phyloP scores from a whole-genome alignment of 768 basidiomycete species.

The Mycena crocata region DNA sequence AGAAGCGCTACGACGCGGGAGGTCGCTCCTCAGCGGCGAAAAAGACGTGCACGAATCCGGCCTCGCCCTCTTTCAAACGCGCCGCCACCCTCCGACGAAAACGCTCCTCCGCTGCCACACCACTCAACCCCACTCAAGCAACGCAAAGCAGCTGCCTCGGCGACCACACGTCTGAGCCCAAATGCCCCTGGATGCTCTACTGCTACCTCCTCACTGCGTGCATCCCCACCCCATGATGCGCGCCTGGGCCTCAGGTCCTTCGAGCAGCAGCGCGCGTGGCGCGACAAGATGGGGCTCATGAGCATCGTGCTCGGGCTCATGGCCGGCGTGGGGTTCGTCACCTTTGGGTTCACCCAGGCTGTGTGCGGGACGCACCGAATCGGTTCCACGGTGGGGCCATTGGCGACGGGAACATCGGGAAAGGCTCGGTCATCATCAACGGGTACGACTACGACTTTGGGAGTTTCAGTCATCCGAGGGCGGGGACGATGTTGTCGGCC shows the following conservation, averaged over 20 bases:
- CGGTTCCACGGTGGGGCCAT: conserved; percentile 86
- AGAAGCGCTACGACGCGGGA: conserved; percentile 79
- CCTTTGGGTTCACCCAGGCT: conserved; percentile 95
- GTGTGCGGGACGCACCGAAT: conserved; percentile 90
- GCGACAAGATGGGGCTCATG: conserved; percentile 97
- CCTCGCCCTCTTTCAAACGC: conserved; percentile 90
- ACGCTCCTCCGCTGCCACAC: conserved; percentile 58
- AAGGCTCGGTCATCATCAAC: conserved; percentile 90
- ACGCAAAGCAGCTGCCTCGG: conserved; percentile 65
- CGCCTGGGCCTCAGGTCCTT: conserved; percentile 88
- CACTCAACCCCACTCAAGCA: conserved; percentile 49
- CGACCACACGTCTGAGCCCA: conserved; percentile 86
- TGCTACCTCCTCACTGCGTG: conserved; percentile 87
- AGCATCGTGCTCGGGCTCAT: conserved; percentile 84
- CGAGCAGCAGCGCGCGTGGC: conserved; percentile 96
- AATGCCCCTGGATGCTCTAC: conserved; percentile 96
- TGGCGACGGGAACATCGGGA: conserved; percentile 75
- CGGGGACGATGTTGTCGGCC: conserved; percentile 73
- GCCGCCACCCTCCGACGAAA: conserved; percentile 83
- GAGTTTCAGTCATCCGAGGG: conserved; percentile 85
- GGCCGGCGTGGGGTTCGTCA: conserved; percentile 96
- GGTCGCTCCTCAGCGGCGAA: conserved; percentile 90
- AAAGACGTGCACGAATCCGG: conserved; percentile 95
- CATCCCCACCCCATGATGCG: conserved; percentile 82
- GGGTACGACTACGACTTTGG: conserved; percentile 95